These are phyloP conservation scores for Chaetothyriales sp. DNA, from an alignment of 2,329 filamentous ascomycete species.

Conservation along the genomic window DNA sequence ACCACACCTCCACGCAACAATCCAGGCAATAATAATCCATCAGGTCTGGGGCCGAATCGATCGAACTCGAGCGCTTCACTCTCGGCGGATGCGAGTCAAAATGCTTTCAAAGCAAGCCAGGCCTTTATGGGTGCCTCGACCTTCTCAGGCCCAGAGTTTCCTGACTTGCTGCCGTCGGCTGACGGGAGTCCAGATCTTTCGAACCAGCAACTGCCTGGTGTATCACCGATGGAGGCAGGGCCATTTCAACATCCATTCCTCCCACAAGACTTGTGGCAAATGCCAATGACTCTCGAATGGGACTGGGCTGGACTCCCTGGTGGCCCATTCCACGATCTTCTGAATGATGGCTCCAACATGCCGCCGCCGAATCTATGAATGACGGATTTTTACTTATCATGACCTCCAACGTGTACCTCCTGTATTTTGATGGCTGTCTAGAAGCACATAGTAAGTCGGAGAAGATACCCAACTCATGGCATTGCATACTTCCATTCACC, in stretches of 20 bases:
- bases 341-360: conserved; percentile 1
- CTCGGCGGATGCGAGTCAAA: conserved; percentile 3
- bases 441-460: background rate
- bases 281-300: conserved; percentile 95
- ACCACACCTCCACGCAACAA: conserved; percentile 1
- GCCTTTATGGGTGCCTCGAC: conserved; percentile 18
- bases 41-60: conserved; percentile 2
- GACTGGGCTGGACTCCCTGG: conserved; percentile 43
- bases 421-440: background rate
- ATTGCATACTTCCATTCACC: background rate
- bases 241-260: conserved; percentile 72
- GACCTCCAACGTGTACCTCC: background rate
- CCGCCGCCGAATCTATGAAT: conserved; percentile 3
- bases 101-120: conserved; percentile 8
- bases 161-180: conserved; percentile 25
- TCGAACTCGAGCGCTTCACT: conserved; percentile 1
- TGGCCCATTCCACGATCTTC: conserved; percentile 9
- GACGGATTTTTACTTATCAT: conserved; percentile 5
- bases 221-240: conserved; percentile 21
- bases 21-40: conserved; percentile 5
- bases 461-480: background rate
- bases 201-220: conserved; percentile 19
- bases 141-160: conserved; percentile 22
- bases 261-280: conserved; percentile 83
- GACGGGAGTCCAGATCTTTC: conserved; percentile 24